These are phyloP conservation scores for Ganoderma meredithae DNA, from an alignment of 1,284 basidiomycete genomes.

Conservation along the genomic window DNA sequence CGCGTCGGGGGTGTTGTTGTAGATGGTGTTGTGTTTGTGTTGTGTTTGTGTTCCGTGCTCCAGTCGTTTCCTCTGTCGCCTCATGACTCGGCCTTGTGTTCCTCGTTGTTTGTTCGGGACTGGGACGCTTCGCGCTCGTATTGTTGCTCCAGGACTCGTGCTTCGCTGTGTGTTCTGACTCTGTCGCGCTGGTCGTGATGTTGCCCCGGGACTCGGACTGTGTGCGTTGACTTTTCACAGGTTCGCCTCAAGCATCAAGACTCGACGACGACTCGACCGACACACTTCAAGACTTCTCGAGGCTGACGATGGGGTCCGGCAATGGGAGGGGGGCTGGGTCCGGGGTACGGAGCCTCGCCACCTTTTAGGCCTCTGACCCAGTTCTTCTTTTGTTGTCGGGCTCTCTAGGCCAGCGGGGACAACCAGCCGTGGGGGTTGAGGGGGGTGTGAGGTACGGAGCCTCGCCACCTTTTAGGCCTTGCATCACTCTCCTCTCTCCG, in stretches of 20 bases:
- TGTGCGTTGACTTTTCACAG: not conserved
- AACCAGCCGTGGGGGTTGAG: not conserved
- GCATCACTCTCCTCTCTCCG: not conserved
- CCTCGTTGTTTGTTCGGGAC: not conserved
- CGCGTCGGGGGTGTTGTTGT: constrained; percentile 9
- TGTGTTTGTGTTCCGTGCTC: constrained; percentile 7
- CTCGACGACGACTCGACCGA: not conserved
- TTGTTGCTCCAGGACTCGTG: not conserved
- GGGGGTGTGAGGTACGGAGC: constrained; percentile 3
- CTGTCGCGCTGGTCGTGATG: constrained; percentile 2
- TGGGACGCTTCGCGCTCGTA: constrained; percentile 4
- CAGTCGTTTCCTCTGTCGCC: not conserved
- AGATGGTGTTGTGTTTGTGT: constrained; percentile 7
- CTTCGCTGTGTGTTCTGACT: not conserved
- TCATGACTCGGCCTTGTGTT: not conserved
- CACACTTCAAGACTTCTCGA: not conserved
- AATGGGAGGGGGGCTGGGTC: not conserved
- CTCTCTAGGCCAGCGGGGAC: constrained; percentile 1
- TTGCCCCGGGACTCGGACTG: not conserved
- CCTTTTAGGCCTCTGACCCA: not conserved
- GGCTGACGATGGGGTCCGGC: constrained; percentile 5
- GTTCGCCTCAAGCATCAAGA: constrained; percentile 3
- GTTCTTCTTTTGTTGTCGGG: not conserved
- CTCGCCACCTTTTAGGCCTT: constrained; percentile 6
- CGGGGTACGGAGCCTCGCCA: constrained; percentile 9